A percentile compares a stretch with the other conserved stretches of the same genome.
phyloP scores from a whole-genome alignment of 495 filamentous ascomycete genomes.

The Penicillium desertorum region DNA sequence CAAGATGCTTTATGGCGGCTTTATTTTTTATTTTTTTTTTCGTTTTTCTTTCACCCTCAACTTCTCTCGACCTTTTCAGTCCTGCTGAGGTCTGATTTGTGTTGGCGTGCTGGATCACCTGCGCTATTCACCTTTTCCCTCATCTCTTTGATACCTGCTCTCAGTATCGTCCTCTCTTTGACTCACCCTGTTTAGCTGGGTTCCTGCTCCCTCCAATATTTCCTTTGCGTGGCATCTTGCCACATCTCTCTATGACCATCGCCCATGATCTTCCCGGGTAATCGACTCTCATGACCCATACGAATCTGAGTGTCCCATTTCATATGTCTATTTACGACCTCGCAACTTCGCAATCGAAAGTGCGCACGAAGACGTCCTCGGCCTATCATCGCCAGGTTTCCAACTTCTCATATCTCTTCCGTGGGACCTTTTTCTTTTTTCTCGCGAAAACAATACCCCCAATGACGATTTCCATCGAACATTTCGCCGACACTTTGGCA shows the following conservation, averaged over 20 bases:
- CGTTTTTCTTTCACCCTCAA: constrained; percentile 13
- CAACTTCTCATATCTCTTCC: constrained; percentile 11
- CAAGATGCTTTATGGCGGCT: constrained; percentile 15
- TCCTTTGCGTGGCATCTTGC: constrained; percentile 15
- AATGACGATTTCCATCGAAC: constrained; percentile 9
- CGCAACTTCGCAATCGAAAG: constrained; percentile 15
- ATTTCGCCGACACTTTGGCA: constrained; percentile 20
- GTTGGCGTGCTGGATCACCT: constrained; percentile 6
- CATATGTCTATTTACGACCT: constrained; percentile 36
- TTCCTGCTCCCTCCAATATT: constrained; percentile 17
- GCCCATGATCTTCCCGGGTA: constrained; percentile 18
- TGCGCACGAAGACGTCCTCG: constrained; percentile 29
- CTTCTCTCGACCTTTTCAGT: constrained; percentile 9
- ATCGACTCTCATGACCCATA: constrained; percentile 20
- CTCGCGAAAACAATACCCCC: constrained; percentile 12
- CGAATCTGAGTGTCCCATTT: constrained; percentile 20
- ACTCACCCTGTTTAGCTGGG: constrained; percentile 1
- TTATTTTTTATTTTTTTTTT: no score
- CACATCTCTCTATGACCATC: constrained; percentile 15
- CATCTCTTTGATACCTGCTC: constrained; percentile 19
- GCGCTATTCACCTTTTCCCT: not conserved
- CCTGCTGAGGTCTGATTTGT: not conserved
- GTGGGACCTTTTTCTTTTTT: constrained; percentile 1
- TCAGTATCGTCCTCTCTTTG: constrained; percentile 28
- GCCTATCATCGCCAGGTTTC: constrained; percentile 12